Evolutionary conservation across 768 basidiomycete genomes (phyloP).

Genomic region (Tylopilus vinaceipallidus): DNA sequence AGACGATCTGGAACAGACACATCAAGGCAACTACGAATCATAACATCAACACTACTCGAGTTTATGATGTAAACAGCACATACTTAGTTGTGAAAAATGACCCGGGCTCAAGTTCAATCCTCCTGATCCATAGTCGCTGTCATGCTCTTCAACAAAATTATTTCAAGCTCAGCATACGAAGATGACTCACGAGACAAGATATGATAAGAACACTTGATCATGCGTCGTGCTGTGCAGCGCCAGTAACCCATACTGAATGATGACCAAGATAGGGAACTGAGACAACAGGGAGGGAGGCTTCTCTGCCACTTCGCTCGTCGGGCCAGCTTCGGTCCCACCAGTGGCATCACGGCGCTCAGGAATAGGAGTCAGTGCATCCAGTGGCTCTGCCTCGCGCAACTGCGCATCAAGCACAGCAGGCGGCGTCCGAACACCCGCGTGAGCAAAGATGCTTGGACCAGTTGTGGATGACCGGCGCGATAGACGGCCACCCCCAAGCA

Average conservation of each 20-base stretch:
- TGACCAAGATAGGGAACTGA: constrained; percentile 79
- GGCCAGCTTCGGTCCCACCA: constrained; percentile 26
- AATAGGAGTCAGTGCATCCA: constrained; percentile 48
- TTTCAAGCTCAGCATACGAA: not conserved
- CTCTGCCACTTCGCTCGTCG: constrained; percentile 42
- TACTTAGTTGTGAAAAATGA: constrained; percentile 89
- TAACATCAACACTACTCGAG: not conserved
- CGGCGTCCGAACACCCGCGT: constrained; percentile 79
- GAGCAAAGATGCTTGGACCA: constrained; percentile 78
- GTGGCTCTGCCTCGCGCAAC: constrained; percentile 43
- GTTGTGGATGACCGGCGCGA: constrained; percentile 51
- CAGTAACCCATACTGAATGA: constrained; percentile 86
- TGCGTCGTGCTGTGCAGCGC: constrained; percentile 89
- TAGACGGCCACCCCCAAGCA: constrained; percentile 34
- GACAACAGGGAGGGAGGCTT: constrained; percentile 66
- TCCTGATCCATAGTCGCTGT: constrained; percentile 77
- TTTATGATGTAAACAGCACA: constrained; percentile 21
- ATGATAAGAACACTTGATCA: constrained; percentile 89
- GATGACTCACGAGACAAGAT: constrained; percentile 55
- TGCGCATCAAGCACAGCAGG: constrained; percentile 75
- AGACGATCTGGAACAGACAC: constrained; percentile 92
- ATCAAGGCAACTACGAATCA: constrained; percentile 75
- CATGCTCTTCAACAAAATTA: not conserved
- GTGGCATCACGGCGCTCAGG: constrained; percentile 40
- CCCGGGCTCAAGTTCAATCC: constrained; percentile 89